These are phyloP conservation scores for Pezizomycotina sp. DNA, from an alignment of 2,329 filamentous ascomycete genomes.

Conservation along the genomic window DNA sequence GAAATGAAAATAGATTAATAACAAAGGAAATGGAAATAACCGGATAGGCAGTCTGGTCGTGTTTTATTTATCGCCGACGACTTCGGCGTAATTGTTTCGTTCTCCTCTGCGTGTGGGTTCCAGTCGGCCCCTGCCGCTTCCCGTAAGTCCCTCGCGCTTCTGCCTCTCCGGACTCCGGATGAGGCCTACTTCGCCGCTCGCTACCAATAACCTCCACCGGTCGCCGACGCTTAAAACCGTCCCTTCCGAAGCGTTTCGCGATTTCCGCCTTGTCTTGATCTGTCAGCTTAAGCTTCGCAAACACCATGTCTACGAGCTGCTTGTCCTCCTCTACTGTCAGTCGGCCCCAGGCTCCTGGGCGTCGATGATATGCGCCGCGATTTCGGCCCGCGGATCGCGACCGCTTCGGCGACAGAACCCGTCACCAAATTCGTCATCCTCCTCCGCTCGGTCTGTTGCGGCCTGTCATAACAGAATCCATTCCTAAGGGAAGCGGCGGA, in stretches of 20 bases:
- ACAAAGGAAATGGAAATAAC: too few relatives aligned
- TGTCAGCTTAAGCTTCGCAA: slow-evolving; percentile 48
- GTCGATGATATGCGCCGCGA: slow-evolving; percentile 13
- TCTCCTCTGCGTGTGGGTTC: slow-evolving; percentile 12
- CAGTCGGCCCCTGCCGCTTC: slow-evolving; percentile 15
- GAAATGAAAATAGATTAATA: too few relatives aligned
- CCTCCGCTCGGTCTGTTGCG: slow-evolving; percentile 14
- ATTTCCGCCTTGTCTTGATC: slow-evolving; percentile 53
- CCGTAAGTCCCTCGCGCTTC: slow-evolving; percentile 16
- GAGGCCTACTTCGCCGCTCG: slow-evolving; percentile 14
- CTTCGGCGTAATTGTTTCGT: too few relatives aligned
- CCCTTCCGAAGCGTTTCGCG: slow-evolving; percentile 42
- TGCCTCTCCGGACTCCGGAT: slow-evolving; percentile 17
- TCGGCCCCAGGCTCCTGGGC: slow-evolving; percentile 13
- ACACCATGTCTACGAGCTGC: slow-evolving; percentile 48
- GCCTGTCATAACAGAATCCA: too few relatives aligned
- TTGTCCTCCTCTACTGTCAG: slow-evolving; percentile 51
- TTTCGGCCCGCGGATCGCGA: slow-evolving; percentile 13
- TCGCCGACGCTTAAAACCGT: slow-evolving; percentile 40
- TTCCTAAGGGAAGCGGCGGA: too few relatives aligned
- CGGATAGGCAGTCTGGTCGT: too few relatives aligned
- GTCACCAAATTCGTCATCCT: too few relatives aligned
- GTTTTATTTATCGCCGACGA: too few relatives aligned
- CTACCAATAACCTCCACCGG: slow-evolving; percentile 49
- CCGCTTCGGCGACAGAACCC: too few relatives aligned